Evolutionary conservation across 257 asterid species (phyloP), one percentile per base, ranked within the genome.

Genomic region (Parsonsia alboflavescens): DNA sequence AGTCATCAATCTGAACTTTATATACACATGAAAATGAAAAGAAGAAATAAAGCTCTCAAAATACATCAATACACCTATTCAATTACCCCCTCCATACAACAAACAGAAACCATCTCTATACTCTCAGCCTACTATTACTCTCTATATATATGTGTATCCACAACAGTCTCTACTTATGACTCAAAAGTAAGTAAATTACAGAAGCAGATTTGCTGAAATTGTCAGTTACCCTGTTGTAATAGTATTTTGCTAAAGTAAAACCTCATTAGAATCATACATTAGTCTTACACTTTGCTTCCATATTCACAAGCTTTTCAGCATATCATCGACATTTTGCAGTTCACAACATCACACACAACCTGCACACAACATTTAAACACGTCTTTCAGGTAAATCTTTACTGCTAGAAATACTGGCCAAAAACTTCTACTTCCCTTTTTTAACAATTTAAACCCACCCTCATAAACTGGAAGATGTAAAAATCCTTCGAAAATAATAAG

Each of bases 21-120:
- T 39, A 61, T 59, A 59, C 65, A 65, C 70, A 39, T 39, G 50
- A 49, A 65, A 39, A 65, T 19, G 70, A 65, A 65, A 65, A 50
- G 39, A 65, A 39, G 41, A 7, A 64, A 36, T 15, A 41, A 39
- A 33, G 50, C 49, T 65, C 49, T 39, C 70, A 64, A 9, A 33
- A 33, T 33, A 64, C 15, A 45, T 6, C 16, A 59, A 12, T 28
- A 28, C 21, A 59, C 21, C 66, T 59, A 59, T 9, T 26, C 64
- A 26, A 8, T 65, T 65, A 9, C 44, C 1, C 26, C 70, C 21
- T 33, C 69, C n/a, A n/a, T 33, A 15, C 48, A 57, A 16, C 12
- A 12, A 19, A 36, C 33, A 36, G 22, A 63, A 33, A 33, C 39
- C 39, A 33, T 33, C 39, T 63, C 46, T 63, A 28, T 19, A 33